phyloP scores from a whole-genome alignment of 257 asterid genomes.

The Leptodermis oblonga region DNA sequence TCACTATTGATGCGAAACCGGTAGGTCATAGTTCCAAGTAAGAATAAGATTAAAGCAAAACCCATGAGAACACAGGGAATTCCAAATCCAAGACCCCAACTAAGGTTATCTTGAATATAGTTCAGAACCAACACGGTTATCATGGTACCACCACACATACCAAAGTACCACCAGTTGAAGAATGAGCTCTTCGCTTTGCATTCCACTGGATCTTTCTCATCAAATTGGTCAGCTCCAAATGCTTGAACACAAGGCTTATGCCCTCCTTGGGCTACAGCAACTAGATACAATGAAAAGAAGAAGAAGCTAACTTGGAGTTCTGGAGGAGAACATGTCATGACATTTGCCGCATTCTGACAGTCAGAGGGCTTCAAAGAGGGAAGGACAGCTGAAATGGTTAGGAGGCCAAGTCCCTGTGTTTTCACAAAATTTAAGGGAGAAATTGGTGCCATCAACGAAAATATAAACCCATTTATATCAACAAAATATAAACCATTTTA shows the following conservation, averaged over 20 bases:
- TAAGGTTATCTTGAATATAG: constrained; percentile 22
- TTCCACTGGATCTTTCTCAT: constrained; percentile 20
- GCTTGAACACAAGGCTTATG: constrained; percentile 30
- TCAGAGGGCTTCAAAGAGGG: constrained; percentile 5
- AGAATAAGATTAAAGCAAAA: constrained; percentile 16
- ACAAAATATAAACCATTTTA: background rate
- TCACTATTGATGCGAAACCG: constrained; percentile 5
- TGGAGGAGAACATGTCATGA: constrained; percentile 18
- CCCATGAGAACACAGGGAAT: constrained; percentile 16
- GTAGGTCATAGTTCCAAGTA: constrained; percentile 19
- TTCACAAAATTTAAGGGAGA: background rate
- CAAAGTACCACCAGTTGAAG: constrained; percentile 25
- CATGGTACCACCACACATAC: constrained; percentile 13
- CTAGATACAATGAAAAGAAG: constrained; percentile 21
- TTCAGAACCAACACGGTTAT: constrained; percentile 14
- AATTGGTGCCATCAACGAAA: background rate
- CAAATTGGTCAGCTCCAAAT: constrained; percentile 26
- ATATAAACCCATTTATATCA: background rate
- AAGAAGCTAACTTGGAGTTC: constrained; percentile 12
- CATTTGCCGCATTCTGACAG: background rate
- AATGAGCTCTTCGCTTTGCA: constrained; percentile 26
- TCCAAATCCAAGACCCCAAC: constrained; percentile 13
- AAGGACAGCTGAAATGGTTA: constrained; percentile 11
- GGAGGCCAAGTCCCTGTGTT: constrained; percentile 20
- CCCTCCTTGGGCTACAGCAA: constrained; percentile 25